Evolutionary conservation across 2,329 filamentous ascomycete species (phyloP), one percentile per base, ranked within the genome.

Genomic region (Aspergillus ustus): DNA sequence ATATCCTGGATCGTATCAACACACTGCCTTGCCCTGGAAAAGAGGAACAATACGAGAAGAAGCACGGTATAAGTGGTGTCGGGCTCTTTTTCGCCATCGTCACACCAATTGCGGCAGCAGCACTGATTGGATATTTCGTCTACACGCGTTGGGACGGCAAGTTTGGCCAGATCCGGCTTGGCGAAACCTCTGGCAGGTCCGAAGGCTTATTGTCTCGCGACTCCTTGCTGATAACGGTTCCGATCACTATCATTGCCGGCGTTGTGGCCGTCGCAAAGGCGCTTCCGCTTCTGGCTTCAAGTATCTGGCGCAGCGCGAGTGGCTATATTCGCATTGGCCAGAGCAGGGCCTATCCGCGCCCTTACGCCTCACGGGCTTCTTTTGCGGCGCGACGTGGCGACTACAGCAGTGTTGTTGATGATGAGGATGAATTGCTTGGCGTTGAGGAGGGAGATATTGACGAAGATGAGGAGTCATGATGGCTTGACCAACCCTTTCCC

Each of bases 381-480:
- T 99, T 99, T 78, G 91, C 93, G 5, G 86, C 93, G 60, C 90
- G 92, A 1, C 86, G 91, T 59, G 89, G 91, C n/a, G 92, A 97
- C 76, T 98, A 98, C 76, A 87, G 89, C 17, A 85, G 90, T 70
- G 92, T 97, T 55, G 93, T 96, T 70, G 91, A 95, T 54, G 95
- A 98, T 73, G 95, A 98, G 75, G 94, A 94, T 52, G 94, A 98
- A 81, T 81, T 99, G 68, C 80, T 99, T 40, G 95, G 95, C 1
- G 71, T 70, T 0, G 94, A 97, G 68, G 93, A 96, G 62, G 93
- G 92, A 68, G 94, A 97, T 67, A 93, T 91, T 67, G 94, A 97
- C 67, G 93, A 97, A 72, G 94, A 97, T 64, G 91, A 80, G 56
- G 78, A 80, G 59, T 72, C 71, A 49, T 78, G 69, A 60, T 53